phyloP scores from a whole-genome alignment of 371 early-diverging fungal species.

The Coemansia sp. region DNA sequence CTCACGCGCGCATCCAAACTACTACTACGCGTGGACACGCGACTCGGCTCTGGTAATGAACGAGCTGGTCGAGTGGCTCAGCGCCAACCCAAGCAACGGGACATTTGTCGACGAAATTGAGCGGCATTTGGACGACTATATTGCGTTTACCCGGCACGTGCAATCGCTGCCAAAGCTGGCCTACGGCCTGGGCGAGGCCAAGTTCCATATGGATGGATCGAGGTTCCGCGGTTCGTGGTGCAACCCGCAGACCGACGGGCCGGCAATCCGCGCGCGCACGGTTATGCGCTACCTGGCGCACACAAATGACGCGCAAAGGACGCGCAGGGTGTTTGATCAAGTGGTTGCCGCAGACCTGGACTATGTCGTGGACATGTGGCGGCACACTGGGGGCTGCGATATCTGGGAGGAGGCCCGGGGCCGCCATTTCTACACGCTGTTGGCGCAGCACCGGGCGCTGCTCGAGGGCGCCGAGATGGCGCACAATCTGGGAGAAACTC shows the following conservation, averaged over 20 bases:
- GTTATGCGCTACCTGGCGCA: conserved; percentile 47
- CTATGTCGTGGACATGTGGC: conserved; percentile 57
- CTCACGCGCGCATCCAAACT: conserved; percentile 60
- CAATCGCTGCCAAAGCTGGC: neutral
- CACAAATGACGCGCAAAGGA: conserved; percentile 9
- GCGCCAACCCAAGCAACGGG: neutral
- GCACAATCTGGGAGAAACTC: conserved; percentile 9
- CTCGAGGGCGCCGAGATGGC: conserved; percentile 56
- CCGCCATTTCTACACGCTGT: conserved; percentile 68
- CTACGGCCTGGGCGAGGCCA: conserved; percentile 72
- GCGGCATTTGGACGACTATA: conserved; percentile 32
- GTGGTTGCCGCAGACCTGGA: conserved; percentile 60
- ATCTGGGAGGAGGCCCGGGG: conserved; percentile 70
- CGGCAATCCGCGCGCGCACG: conserved; percentile 67
- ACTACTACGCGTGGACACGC: conserved; percentile 77
- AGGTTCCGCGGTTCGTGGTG: conserved; percentile 64
- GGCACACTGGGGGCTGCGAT: conserved; percentile 20
- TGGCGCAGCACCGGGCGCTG: conserved; percentile 66
- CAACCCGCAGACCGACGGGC: conserved; percentile 82
- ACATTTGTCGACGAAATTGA: conserved; percentile 8
- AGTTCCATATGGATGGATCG: conserved; percentile 66
- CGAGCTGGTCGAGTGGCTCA: conserved; percentile 46
- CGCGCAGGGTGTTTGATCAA: conserved; percentile 24
- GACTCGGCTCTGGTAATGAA: conserved; percentile 66
- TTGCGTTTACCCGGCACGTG: conserved; percentile 34